Percentiles rank a stretch among this genome's conserved stretches.
Conservation (phyloP, 176 grass and related monocot species). For the Puya raimondii region DNA sequence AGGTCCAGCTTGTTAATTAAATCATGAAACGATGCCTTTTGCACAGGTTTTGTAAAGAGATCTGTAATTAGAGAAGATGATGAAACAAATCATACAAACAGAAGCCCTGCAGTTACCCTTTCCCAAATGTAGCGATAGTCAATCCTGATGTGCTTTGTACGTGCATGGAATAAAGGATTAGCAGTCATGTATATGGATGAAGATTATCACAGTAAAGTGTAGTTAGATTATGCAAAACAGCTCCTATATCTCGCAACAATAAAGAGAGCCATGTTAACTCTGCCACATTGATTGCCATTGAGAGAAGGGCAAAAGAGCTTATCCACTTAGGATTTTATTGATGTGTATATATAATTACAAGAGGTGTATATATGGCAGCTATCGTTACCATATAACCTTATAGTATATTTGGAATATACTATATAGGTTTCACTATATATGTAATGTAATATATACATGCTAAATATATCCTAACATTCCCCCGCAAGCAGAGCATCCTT, state of each 20-base stretch:
- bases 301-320: too few species aligned
- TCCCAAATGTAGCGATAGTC: background rate
- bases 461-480: too few species aligned
- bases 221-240: background rate
- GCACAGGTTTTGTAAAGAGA: background rate
- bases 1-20: constrained; percentile 1
- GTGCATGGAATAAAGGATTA: background rate
- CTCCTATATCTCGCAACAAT: background rate
- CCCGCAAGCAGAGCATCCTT: too few species aligned
- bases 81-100: background rate
- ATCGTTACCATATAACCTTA: too few species aligned
- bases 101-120: background rate
- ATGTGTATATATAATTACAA: too few species aligned
- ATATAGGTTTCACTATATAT: too few species aligned
- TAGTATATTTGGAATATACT: too few species aligned
- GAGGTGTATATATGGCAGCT: too few species aligned
- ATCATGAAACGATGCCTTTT: background rate
- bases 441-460: too few species aligned
- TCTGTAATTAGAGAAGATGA: background rate
- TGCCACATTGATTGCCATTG: background rate
- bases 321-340: too few species aligned
- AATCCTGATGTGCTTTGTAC: background rate
- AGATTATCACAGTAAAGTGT: constrained; percentile 11
- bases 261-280: background rate
- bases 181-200: background rate